Evolutionary conservation across 306 rosid genomes (phyloP), one percentile per base, ranked within the genome.

Genomic region (Acacia acuminata): DNA sequence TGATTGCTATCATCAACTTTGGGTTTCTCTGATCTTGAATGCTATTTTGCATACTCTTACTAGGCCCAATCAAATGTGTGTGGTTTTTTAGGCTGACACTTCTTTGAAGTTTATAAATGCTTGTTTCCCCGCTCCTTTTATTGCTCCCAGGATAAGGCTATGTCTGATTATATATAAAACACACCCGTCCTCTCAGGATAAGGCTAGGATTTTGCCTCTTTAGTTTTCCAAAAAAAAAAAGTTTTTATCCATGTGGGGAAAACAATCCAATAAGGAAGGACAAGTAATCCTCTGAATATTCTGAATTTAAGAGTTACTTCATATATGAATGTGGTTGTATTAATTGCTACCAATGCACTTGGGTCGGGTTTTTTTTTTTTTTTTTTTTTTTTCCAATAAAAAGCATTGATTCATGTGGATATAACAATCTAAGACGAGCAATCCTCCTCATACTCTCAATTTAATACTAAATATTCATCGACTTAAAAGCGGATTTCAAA

Each of bases 101-200:
- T 51, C 68, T 55, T 51, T 76, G 22, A 78, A 64, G 51, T 71
- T 65, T 73, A 30, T 48, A 51, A 65, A 67, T 73, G 82, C 76
- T 40, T 78, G 78, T 71, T 77, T 38, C 77, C 4, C n/a, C 69
- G n/a, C 36, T 24, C 61, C 61, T 68, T 79, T 82, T 61, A 86
- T 78, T 89, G 81, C 77, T 77, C 17, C 75, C 88, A 96, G 99
- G 99, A 91, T 96, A 66, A 86, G 91, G 92, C 82, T 92, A 60
- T 96, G 99, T 91, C 78, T 89, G 86, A 82, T 77, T 65, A 90
- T 90, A 79, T 90, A 91, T 82, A 85, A 67, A 83, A 75, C 91
- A 16, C 84, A 91, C 82, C 91, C 82, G 63, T 81, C 94, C 63
- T 83, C 97, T 71, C 43, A 65, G 16, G 22, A 22, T 19, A 14